These are phyloP conservation scores for Mortierella sp. DNA, from an alignment of 371 early-diverging fungal genomes.

Conservation along the genomic window DNA sequence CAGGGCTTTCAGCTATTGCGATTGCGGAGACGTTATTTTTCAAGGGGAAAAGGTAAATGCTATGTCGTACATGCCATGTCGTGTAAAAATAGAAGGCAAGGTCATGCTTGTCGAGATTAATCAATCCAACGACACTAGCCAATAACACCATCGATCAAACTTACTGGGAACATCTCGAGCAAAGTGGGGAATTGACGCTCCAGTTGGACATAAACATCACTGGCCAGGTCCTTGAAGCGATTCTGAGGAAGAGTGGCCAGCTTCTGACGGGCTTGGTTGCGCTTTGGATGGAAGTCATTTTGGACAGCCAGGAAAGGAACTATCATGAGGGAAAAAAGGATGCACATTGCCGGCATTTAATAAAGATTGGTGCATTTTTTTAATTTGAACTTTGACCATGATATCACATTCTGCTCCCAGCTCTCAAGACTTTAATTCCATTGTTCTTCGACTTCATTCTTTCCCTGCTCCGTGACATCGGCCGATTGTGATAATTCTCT, in stretches of 20 bases:
- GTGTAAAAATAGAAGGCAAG: neutral
- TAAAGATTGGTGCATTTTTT: neutral
- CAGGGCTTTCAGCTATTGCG: constrained; percentile 37
- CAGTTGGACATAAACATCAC: constrained; percentile 92
- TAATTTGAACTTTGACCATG: constrained; percentile 12
- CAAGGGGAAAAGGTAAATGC: neutral
- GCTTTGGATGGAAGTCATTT: constrained; percentile 92
- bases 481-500: neutral
- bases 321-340: constrained; percentile 39
- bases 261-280: constrained; percentile 98
- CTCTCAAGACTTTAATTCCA: constrained; percentile 11
- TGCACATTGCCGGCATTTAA: constrained; percentile 6
- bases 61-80: neutral
- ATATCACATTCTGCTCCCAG: constrained; percentile 5
- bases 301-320: constrained; percentile 90
- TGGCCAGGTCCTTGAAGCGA: constrained; percentile 93
- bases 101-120: neutral
- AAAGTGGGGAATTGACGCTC: constrained; percentile 78
- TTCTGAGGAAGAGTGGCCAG: constrained; percentile 89
- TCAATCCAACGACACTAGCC: neutral
- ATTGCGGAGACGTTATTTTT: neutral
- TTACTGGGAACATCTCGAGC: constrained; percentile 49
- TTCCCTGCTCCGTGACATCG: neutral
- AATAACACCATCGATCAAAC: constrained; percentile 16
- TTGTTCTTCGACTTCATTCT: constrained; percentile 8